These are phyloP conservation scores for Paraconiothyrium brasiliense DNA, from an alignment of 2,329 filamentous ascomycete species.

Conservation along the genomic window DNA sequence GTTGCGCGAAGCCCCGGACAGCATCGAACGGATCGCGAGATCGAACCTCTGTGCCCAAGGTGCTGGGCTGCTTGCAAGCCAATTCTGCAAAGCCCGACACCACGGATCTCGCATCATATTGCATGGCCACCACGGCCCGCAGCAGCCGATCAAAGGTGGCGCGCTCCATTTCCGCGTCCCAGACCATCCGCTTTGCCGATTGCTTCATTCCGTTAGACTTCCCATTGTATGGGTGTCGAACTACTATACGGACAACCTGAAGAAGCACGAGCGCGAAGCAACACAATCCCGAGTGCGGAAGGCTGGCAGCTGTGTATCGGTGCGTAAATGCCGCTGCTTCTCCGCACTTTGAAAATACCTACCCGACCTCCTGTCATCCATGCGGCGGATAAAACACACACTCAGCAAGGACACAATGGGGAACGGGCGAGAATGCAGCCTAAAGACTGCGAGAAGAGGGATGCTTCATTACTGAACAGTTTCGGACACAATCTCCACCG, in stretches of 20 bases:
- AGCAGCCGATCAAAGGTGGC: neutral
- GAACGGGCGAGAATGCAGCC: neutral
- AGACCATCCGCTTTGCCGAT: neutral
- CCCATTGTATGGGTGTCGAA: neutral
- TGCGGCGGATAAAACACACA: neutral
- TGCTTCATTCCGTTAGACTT: neutral
- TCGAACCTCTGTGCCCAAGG: neutral
- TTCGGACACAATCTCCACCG: neutral
- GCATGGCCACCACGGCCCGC: neutral
- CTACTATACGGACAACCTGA: neutral
- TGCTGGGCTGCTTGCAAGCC: neutral
- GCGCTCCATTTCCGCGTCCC: neutral
- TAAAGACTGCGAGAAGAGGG: neutral
- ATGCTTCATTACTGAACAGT: neutral
- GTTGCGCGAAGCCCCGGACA: neutral
- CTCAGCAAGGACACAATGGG: neutral
- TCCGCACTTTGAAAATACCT: neutral
- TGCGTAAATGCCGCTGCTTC: neutral
- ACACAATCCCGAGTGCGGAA: neutral
- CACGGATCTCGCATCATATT: neutral
- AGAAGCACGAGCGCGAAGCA: neutral
- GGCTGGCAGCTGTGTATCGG: no score
- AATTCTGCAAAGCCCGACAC: neutral
- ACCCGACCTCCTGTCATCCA: neutral
- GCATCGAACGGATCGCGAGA: no score